Conservation (phyloP, 2,329 filamentous ascomycete genomes). For the Sarocladiaceae sp. region DNA sequence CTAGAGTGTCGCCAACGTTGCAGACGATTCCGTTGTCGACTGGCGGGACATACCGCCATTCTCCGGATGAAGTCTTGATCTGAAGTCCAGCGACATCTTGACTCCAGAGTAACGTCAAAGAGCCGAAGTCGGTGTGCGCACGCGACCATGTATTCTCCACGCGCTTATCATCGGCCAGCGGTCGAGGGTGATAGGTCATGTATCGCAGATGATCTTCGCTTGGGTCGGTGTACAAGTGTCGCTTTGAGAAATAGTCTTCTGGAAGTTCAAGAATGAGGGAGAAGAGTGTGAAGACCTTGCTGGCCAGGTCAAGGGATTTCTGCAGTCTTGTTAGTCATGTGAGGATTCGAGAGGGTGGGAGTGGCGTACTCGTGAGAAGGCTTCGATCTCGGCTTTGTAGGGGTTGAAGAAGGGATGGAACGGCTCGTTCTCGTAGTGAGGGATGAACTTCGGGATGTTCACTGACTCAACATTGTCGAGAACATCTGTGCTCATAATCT, state of each 20-base stretch:
- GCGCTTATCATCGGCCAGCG: slow-evolving; percentile 14
- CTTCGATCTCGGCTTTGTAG: slow-evolving; percentile 43
- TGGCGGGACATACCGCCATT: slow-evolving; percentile 40
- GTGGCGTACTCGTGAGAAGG: slow-evolving; percentile 36
- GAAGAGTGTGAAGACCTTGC: slow-evolving; percentile 22
- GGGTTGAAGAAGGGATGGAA: slow-evolving; percentile 33
- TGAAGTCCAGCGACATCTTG: slow-evolving; percentile 50
- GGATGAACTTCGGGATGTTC: slow-evolving; percentile 49
- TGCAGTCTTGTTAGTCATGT: too few relatives aligned
- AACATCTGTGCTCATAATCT: slow-evolving; percentile 4
- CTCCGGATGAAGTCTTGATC: slow-evolving; percentile 32
- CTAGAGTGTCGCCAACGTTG: slow-evolving; percentile 32
- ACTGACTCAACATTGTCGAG: slow-evolving; percentile 41
- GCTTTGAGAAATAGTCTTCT: slow-evolving; percentile 45
- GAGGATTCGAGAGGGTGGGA: too few relatives aligned
- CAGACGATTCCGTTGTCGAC: slow-evolving; percentile 41
- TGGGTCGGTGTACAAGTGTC: slow-evolving; percentile 46
- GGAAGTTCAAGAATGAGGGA: slow-evolving; percentile 51
- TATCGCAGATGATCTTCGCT: slow-evolving; percentile 53
- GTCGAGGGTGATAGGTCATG: slow-evolving; percentile 47
- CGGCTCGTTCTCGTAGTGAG: slow-evolving; percentile 28
- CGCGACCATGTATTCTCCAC: slow-evolving; percentile 20
- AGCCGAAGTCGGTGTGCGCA: slow-evolving; percentile 48
- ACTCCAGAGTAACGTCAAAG: slow-evolving; percentile 48
- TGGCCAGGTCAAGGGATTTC: slow-evolving; percentile 24